Evolutionary conservation across 139 green algal species (phyloP), one percentile per base, ranked within the genome.

Genomic region (Tetradesmus obliquus): DNA sequence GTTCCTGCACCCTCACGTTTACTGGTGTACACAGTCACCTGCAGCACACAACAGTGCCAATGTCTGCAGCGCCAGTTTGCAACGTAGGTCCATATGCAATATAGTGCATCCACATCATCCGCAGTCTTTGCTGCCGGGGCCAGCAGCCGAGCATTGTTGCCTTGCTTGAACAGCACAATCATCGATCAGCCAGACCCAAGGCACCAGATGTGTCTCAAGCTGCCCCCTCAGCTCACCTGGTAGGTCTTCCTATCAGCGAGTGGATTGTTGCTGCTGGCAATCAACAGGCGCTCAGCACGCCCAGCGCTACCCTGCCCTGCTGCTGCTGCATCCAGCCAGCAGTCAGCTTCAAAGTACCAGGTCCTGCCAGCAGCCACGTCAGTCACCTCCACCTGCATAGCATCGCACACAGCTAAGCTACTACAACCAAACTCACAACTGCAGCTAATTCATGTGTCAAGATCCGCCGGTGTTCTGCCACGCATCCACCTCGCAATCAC

Each of bases 321-420:
- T 15, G 60, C 60, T 45, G 55, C 13, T 17, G 79, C 76, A 84
- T 91, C 88, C 76, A 91, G 57, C 88, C 88, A 91, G 88, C 76
- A 86, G 13, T 85, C 74, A n/a, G 79, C 88, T 10, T 80, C 88
- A 76, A 91, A 91, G 79, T 81, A 91, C 74, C 76, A 87, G 24
- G 88, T 91, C 3, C 5, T 3, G 55, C 72, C 57, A 66, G 76
- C n/a, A 32, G 88, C 51, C 8, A 80, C 13, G 13, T 91, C 79
- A 54, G 76, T 81, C 5, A 91, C 79, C 57, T 91, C 88, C 9
- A 91, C 88, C 88, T 91, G 79, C 66, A 66, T 3, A 72, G 4
- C 45, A 83, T 2, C 3, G 79, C 55, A 76, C 55, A 54, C 24
- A 5, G 15, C 20, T 32, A 84, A 45, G 32, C 32, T 45, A 45